Conservation (phyloP, 345 rosid genomes). For the Clarkia xantiana region DNA sequence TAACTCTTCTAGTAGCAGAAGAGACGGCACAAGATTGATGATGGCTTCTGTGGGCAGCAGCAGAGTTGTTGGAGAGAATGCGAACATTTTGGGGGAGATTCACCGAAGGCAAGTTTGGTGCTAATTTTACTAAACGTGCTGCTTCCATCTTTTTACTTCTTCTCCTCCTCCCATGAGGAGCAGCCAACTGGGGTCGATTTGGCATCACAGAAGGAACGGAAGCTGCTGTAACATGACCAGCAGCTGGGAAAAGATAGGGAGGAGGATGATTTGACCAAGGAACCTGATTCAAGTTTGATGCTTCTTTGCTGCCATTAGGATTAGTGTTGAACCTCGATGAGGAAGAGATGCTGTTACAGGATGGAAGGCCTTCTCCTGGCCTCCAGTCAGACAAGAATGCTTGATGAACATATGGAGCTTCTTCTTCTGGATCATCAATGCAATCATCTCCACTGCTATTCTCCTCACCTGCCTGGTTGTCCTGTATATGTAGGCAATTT, state of each 20-base stretch:
- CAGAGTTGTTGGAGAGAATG: slow-evolving; percentile 39
- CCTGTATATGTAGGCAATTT: slow-evolving; percentile 24
- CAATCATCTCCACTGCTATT: slow-evolving; percentile 44
- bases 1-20: no score
- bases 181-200: no score
- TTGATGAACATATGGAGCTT: slow-evolving; percentile 50
- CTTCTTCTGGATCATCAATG: slow-evolving; percentile 38
- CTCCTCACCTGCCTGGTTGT: slow-evolving; percentile 32
- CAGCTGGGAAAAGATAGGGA: slow-evolving; percentile 10
- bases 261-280: slow-evolving; percentile 13
- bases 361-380: slow-evolving; percentile 29
- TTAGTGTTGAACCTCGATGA: slow-evolving; percentile 1
- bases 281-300: slow-evolving; percentile 18
- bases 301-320: slow-evolving; percentile 14
- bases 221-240: slow-evolving; percentile 12
- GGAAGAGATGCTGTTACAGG: slow-evolving; percentile 14
- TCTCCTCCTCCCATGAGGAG: no score
- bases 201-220: no score
- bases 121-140: slow-evolving; percentile 60
- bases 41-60: slow-evolving; percentile 28
- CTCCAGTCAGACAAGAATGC: slow-evolving; percentile 83
- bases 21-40: slow-evolving; percentile 5
- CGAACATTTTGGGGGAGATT: slow-evolving; percentile 89
- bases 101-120: slow-evolving; percentile 86
- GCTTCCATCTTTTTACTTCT: slow-evolving; percentile 10